Base-by-base conservation (phyloP, 2,329 filamentous ascomycete species). In the Diaporthe vaccinii region DNA sequence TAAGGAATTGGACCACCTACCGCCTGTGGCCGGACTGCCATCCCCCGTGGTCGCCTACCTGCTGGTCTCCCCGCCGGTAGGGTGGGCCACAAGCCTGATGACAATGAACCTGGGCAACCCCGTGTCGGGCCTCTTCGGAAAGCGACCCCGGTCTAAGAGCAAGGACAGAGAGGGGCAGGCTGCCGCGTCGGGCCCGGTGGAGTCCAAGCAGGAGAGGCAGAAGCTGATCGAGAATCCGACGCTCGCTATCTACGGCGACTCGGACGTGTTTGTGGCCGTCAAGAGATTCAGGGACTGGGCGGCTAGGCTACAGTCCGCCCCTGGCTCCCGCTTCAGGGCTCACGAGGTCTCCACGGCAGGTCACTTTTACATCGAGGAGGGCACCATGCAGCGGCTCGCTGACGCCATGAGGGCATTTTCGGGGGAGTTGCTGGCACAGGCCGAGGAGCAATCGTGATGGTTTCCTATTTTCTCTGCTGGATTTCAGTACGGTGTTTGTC, bases 201-300 rank as follows among this genome's bases (percentile, higher is more conserved):
- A 72, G 8, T 15, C 73, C 9, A 74, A 59, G 25, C 39, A 57
- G 62, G 79, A 71, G 41, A 51, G 92, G 74, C 83, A 84, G 70
- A 91, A 93, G 79, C 84, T 94, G 67, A 83, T 90, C 1, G 82
- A 84, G 2, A 88, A 92, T 79, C 87, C 88, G 0, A 93, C 93
- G 0, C 82, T 98, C 46, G 92, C 91, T 0, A 83, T 98, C 0
- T 98, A 92, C 80, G 96, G 96, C 1, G 91, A 93, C 69, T 86
- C 89, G 5, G 96, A 98, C 82, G 84, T 88, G 0, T 97, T 98
- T 78, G 92, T 94, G 1, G 89, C 92, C 1, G 86, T 86, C 4
- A 89, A 87, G 75, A 94, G 91, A 82, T 86, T 96, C 78, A 88
- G 89, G 15, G 84, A 86, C 1, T 98, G 96, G 96, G 78, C 80